Conservation (phyloP, 2,329 filamentous ascomycete genomes). For the Leptographium radiaticola region DNA sequence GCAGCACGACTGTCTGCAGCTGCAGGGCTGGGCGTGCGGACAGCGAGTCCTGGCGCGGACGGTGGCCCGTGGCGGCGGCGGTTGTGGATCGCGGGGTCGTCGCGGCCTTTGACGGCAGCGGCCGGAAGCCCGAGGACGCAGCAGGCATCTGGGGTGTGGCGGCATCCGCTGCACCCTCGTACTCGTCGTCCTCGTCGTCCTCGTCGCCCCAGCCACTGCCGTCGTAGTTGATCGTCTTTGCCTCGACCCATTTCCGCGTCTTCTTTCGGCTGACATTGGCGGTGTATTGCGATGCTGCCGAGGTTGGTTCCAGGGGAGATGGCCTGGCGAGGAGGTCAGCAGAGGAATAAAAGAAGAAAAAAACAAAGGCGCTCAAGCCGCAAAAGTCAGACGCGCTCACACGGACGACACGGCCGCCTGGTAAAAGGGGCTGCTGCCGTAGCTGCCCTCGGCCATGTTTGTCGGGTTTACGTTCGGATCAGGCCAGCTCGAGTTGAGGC, state of each 20-base stretch:
- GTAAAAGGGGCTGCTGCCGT: slow-evolving; percentile 18
- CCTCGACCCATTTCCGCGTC: slow-evolving; percentile 91
- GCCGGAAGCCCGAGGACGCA: background rate
- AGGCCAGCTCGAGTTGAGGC: too few species aligned
- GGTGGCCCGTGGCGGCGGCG: background rate
- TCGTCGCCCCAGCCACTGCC: slow-evolving; percentile 86
- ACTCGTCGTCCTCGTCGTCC: slow-evolving; percentile 43
- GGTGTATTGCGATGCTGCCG: slow-evolving; percentile 42
- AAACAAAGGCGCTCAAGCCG: background rate
- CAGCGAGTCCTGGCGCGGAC: slow-evolving; percentile 11
- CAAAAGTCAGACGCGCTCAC: slow-evolving; percentile 10
- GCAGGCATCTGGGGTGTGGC: slow-evolving; percentile 17
- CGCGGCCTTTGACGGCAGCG: slow-evolving; percentile 3
- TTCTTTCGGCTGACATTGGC: slow-evolving; percentile 80
- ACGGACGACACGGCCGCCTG: slow-evolving; percentile 12
- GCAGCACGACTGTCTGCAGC: background rate
- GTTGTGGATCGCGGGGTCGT: background rate
- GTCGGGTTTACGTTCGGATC: background rate
- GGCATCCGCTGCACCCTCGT: slow-evolving; percentile 1
- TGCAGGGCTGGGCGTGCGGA: background rate
- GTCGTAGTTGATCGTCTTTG: slow-evolving; percentile 74
- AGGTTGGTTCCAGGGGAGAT: slow-evolving; percentile 6
- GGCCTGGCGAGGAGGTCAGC: slow-evolving; percentile 11
- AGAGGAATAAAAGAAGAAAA: background rate
- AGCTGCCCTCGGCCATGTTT: slow-evolving; percentile 17